Conservation (phyloP, 148 eudicot genomes). For the Suaeda aralocaspica region DNA sequence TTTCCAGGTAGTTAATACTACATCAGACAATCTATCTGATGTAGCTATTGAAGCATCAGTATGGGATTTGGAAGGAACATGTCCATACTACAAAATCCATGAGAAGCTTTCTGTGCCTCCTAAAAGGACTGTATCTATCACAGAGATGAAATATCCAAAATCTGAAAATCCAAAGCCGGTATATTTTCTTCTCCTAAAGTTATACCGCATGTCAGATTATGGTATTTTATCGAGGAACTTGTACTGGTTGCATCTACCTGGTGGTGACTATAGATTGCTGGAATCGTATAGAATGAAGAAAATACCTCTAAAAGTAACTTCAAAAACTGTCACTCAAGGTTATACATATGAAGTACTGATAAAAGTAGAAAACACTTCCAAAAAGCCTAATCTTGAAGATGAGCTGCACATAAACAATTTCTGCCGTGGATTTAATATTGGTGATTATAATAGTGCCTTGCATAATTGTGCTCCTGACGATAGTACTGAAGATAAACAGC, state of each 20-base stretch:
- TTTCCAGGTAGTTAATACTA: constrained; percentile 83
- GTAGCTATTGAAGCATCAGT: constrained; percentile 82
- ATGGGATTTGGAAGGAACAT: constrained; percentile 78
- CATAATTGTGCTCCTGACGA: constrained; percentile 6
- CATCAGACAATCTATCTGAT: constrained; percentile 54
- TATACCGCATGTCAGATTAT: constrained; percentile 60
- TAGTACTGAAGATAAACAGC: constrained; percentile 24
- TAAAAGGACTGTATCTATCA: constrained; percentile 60
- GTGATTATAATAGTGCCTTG: constrained; percentile 29
- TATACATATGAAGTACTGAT: constrained; percentile 60
- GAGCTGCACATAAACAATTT: constrained; percentile 44
- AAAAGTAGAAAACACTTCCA: constrained; percentile 64
- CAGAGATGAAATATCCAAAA: constrained; percentile 82
- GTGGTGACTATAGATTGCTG: constrained; percentile 73
- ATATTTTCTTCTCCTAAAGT: constrained; percentile 90
- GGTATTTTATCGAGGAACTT: constrained; percentile 78
- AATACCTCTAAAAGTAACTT: constrained; percentile 73
- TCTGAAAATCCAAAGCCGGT: constrained; percentile 65
- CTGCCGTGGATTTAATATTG: constrained; percentile 10
- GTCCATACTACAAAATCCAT: constrained; percentile 57
- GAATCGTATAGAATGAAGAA: constrained; percentile 64
- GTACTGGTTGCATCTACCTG: constrained; percentile 83
- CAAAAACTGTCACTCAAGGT: constrained; percentile 40
- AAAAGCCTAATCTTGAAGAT: constrained; percentile 44
- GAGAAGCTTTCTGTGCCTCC: constrained; percentile 64